Conservation (phyloP, 192 early-diverging fungal genomes). For the Martensiomyces pterosporus region DNA sequence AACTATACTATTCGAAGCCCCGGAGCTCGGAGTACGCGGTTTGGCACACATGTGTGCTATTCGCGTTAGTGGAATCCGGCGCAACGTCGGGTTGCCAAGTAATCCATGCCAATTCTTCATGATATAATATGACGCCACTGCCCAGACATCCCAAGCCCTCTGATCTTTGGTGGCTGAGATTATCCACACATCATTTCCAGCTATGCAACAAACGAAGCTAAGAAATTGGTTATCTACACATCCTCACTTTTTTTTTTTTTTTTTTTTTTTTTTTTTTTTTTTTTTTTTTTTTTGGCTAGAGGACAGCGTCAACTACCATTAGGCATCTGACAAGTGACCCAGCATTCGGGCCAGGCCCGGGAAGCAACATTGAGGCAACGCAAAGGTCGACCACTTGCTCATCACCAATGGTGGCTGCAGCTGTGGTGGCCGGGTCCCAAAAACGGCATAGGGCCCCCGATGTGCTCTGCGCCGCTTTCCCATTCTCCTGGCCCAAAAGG, state of each 20-base stretch:
- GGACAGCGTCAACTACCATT: conserved; percentile 4
- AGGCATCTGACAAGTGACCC: conserved; percentile 7
- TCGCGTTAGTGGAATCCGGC: not conserved
- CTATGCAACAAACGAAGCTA: not conserved
- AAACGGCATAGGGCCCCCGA: not conserved
- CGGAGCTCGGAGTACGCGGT: not conserved
- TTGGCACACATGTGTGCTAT: not conserved
- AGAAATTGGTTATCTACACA: not conserved
- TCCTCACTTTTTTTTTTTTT: not conserved
- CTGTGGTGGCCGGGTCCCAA: not conserved
- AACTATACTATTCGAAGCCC: not conserved
- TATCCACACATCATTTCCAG: too few relatives aligned
- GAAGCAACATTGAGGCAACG: conserved; percentile 10
- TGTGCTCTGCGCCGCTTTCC: too few relatives aligned
- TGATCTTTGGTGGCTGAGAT: too few relatives aligned
- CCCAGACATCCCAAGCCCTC: too few relatives aligned
- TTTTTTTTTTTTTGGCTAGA: not conserved
- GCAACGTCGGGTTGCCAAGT: too few relatives aligned
- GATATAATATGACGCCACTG: not conserved
- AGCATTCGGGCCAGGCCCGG: conserved; percentile 1
- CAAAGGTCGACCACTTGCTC: conserved; percentile 1
- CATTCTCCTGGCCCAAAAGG: not conserved
- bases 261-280: too few relatives aligned
- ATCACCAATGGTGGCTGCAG: not conserved
- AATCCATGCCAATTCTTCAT: too few relatives aligned